These are phyloP conservation scores for Thalassiosira delicatula DNA, from an alignment of 352 stramenopile genomes.

Conservation along the genomic window DNA sequence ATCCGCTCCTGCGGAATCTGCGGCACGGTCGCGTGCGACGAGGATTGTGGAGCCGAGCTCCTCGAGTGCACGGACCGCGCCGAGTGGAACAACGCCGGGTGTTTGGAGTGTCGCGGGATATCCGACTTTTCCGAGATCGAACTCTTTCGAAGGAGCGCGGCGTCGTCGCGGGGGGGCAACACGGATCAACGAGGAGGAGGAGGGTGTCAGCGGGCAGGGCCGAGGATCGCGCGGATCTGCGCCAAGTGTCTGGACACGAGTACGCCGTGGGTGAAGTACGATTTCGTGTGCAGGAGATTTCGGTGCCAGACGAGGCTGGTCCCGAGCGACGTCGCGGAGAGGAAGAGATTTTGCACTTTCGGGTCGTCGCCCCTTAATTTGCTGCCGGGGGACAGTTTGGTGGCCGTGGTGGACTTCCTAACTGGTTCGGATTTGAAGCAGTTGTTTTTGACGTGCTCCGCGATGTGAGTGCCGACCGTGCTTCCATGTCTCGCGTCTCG, in stretches of 20 bases:
- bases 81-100: conserved; percentile 56
- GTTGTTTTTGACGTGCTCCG: conserved; percentile 39
- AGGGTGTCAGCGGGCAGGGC: too few species aligned
- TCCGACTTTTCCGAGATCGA: conserved; percentile 46
- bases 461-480: conserved; percentile 13
- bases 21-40: conserved; percentile 50
- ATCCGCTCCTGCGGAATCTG: conserved; percentile 46
- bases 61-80: conserved; percentile 50
- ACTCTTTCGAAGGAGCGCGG: conserved; percentile 21
- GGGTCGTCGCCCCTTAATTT: conserved; percentile 28
- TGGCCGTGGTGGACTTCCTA: conserved; percentile 51
- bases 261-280: conserved; percentile 50
- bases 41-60: conserved; percentile 45
- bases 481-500: neutral
- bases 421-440: conserved; percentile 30
- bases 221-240: conserved; percentile 47
- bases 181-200: too few species aligned
- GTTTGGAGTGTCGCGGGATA: conserved; percentile 43
- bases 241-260: conserved; percentile 38
- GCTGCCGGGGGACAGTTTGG: conserved; percentile 49
- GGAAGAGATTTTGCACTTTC: conserved; percentile 39
- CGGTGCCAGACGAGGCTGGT: conserved; percentile 52
- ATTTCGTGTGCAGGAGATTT: conserved; percentile 49
- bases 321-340: conserved; percentile 41
- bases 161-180: neutral